Evolutionary conservation across 2,329 filamentous ascomycete species (phyloP).

Genomic region (Leptographium lundbergii): DNA sequence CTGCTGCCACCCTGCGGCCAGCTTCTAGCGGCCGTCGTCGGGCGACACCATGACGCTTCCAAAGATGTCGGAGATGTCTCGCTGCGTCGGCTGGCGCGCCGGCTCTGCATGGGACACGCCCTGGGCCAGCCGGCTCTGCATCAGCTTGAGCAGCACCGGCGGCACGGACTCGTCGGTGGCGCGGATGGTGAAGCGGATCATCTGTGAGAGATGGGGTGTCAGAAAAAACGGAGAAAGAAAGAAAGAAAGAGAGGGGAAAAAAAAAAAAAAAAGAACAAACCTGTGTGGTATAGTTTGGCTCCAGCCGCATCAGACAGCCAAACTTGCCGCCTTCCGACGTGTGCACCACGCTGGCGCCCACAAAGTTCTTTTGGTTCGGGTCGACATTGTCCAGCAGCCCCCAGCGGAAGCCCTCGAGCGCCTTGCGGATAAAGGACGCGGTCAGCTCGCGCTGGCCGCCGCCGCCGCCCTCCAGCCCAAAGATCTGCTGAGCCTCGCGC

Average conservation of each 20-base stretch:
- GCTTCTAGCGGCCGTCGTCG: slow-evolving; percentile 6
- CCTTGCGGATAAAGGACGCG: slow-evolving; percentile 55
- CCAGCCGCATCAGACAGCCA: slow-evolving; percentile 82
- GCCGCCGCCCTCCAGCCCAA: slow-evolving; percentile 50
- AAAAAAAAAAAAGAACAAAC: slow-evolving; percentile 38
- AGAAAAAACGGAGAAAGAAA: background rate
- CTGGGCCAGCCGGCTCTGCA: slow-evolving; percentile 67
- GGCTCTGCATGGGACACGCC: slow-evolving; percentile 31
- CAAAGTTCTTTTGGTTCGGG: slow-evolving; percentile 85
- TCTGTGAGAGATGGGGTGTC: too few species aligned
- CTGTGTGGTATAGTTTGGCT: slow-evolving; percentile 86
- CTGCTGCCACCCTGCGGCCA: background rate
- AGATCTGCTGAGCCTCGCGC: slow-evolving; percentile 79
- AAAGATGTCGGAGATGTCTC: slow-evolving; percentile 43
- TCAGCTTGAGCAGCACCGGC: slow-evolving; percentile 63
- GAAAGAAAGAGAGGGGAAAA: background rate
- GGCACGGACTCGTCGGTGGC: slow-evolving; percentile 89
- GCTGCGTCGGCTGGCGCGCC: slow-evolving; percentile 27
- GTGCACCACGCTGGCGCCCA: slow-evolving; percentile 78
- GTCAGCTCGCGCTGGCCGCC: slow-evolving; percentile 49
- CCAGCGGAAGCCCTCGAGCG: slow-evolving; percentile 81
- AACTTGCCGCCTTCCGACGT: slow-evolving; percentile 78
- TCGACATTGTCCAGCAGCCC: slow-evolving; percentile 76
- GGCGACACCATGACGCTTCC: slow-evolving; percentile 39
- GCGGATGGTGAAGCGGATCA: slow-evolving; percentile 87